Evolutionary conservation across 257 asterid species (phyloP).

Genomic region (Ocimum tenuiflorum): DNA sequence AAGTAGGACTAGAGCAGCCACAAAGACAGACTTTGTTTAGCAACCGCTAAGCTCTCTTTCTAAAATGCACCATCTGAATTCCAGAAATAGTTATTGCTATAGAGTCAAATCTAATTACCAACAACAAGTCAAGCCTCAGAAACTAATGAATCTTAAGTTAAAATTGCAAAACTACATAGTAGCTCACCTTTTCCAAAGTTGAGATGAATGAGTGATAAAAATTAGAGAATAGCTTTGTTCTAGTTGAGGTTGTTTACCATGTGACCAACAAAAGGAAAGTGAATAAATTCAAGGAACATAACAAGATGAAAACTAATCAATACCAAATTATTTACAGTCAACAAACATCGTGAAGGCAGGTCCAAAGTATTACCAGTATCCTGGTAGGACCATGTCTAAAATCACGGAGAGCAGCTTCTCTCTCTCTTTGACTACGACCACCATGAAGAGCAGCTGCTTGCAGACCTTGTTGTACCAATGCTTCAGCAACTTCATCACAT

Average conservation of each 20-base stretch:
- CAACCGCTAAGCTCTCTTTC: neutral
- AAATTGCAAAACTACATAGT: neutral
- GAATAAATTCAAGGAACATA: constrained; percentile 1
- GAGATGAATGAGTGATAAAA: neutral
- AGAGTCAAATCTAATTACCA: neutral
- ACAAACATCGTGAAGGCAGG: neutral
- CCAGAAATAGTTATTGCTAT: neutral
- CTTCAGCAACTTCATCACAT: constrained; percentile 94
- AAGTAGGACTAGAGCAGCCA: neutral
- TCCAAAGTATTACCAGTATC: constrained; percentile 47
- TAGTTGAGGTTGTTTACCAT: constrained; percentile 1
- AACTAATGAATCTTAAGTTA: neutral
- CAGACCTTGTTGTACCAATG: constrained; percentile 65
- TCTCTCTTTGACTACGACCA: constrained; percentile 85
- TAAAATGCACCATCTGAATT: constrained; percentile 1
- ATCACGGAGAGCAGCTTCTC: constrained; percentile 77
- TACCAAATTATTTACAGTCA: neutral
- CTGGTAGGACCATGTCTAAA: constrained; percentile 69
- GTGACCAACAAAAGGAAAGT: neutral
- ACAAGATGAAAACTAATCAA: constrained; percentile 17
- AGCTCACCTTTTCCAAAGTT: neutral
- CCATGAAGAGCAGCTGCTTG: constrained; percentile 84
- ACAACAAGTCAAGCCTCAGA: constrained; percentile 8
- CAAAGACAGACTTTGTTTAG: neutral
- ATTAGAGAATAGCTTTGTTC: neutral